Evolutionary conservation across 805 yeast species (phyloP).

Genomic region (Priceomyces melissophilus): DNA sequence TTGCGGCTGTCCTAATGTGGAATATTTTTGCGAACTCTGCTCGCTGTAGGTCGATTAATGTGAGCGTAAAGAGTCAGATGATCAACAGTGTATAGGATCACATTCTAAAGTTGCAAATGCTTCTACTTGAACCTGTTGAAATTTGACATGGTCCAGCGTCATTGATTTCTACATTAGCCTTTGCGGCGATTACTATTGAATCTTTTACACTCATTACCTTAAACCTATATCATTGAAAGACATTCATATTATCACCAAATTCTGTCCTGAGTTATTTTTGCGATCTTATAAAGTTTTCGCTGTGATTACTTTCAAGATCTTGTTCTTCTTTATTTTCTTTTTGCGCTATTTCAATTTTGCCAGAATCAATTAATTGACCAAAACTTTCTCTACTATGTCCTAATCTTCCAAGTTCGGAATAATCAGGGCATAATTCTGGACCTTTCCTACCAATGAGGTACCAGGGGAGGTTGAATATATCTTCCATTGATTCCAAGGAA

Average conservation of each 20-base stretch:
- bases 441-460: constrained; percentile 55
- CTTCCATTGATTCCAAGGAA: constrained; percentile 51
- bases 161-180: background rate
- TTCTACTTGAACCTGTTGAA: background rate
- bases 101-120: background rate
- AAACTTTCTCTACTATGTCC: background rate
- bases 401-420: constrained; percentile 37
- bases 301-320: background rate
- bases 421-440: constrained; percentile 49
- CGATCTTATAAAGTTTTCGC: too few species aligned
- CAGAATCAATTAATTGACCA: background rate
- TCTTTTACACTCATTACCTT: background rate
- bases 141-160: background rate
- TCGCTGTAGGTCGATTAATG: too few species aligned
- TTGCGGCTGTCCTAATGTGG: too few species aligned
- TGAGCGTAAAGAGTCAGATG: too few species aligned
- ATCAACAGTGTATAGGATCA: too few species aligned
- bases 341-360: background rate
- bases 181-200: too few species aligned
- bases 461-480: constrained; percentile 54
- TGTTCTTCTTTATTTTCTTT: background rate
- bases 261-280: too few species aligned
- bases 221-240: background rate
- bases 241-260: background rate
- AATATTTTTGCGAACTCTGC: too few species aligned